These are phyloP conservation scores for Eimeria necatrix DNA, from an alignment of 169 alveolate species.

Conservation along the genomic window DNA sequence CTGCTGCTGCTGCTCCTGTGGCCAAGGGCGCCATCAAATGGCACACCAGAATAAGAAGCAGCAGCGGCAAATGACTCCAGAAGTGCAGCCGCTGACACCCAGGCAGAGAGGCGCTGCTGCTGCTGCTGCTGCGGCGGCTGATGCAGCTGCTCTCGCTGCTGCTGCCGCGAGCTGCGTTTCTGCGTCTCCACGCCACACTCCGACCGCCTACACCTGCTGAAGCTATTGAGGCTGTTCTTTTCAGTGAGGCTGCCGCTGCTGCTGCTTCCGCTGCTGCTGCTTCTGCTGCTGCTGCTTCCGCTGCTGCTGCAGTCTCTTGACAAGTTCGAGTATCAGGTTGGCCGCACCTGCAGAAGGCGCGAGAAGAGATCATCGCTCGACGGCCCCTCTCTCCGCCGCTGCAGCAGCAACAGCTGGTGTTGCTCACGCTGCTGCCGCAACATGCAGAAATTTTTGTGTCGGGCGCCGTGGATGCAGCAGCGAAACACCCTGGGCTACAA, in stretches of 20 bases:
- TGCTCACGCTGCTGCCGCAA: conserved; percentile 40
- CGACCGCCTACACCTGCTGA: not conserved
- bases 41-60: too few species aligned
- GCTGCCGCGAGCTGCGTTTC: not conserved
- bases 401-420: conserved; percentile 4
- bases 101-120: not conserved
- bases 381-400: not conserved
- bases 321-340: not conserved
- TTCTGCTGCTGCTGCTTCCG: not conserved
- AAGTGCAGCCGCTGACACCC: too few species aligned
- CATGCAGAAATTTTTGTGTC: not conserved
- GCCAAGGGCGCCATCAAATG: not conserved
- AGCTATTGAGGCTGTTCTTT: not conserved
- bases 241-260: not conserved
- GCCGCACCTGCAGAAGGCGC: conserved; percentile 28
- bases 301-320: conserved; percentile 36
- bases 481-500: not conserved
- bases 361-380: not conserved
- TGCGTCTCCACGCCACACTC: not conserved
- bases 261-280: conserved; percentile 4
- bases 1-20: conserved; percentile 41
- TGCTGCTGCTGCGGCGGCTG: conserved; percentile 24
- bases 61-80: too few species aligned
- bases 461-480: not conserved
- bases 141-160: not conserved